Evolutionary conservation across 768 basidiomycete species (phyloP).

Genomic region (Calvatia gigantea): DNA sequence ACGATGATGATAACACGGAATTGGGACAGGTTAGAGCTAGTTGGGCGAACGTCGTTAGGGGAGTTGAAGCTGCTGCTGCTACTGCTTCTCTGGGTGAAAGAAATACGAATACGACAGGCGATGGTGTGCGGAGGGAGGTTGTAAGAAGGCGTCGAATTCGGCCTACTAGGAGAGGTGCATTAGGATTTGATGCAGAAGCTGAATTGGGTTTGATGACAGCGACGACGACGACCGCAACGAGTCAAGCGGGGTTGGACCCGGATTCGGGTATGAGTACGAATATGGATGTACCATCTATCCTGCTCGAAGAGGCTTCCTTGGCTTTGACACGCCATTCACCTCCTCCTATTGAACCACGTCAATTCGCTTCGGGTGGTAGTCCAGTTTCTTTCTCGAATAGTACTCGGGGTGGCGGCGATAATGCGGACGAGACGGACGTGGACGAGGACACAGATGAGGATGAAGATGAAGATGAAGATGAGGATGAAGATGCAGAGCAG

Average conservation of each 20-base stretch:
- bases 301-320: constrained; percentile 1
- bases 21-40: constrained; percentile 6
- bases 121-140: too few relatives aligned
- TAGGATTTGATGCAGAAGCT: constrained; percentile 3
- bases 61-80: constrained; percentile 7
- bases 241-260: not conserved
- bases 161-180: not conserved
- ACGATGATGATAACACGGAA: not conserved
- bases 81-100: not conserved
- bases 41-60: constrained; percentile 10
- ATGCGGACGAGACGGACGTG: too few relatives aligned
- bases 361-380: too few relatives aligned
- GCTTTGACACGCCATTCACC: too few relatives aligned
- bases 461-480: too few relatives aligned
- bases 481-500: not conserved
- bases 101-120: too few relatives aligned
- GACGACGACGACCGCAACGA: too few relatives aligned
- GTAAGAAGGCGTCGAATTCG: not conserved
- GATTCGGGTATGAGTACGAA: not conserved
- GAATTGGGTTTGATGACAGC: too few relatives aligned
- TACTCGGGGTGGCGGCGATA: too few relatives aligned
- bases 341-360: too few relatives aligned
- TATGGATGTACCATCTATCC: not conserved
- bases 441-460: too few relatives aligned
- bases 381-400: too few relatives aligned